These are phyloP conservation scores for Erodium maritimum DNA, from an alignment of 345 rosid species.

Conservation along the genomic window DNA sequence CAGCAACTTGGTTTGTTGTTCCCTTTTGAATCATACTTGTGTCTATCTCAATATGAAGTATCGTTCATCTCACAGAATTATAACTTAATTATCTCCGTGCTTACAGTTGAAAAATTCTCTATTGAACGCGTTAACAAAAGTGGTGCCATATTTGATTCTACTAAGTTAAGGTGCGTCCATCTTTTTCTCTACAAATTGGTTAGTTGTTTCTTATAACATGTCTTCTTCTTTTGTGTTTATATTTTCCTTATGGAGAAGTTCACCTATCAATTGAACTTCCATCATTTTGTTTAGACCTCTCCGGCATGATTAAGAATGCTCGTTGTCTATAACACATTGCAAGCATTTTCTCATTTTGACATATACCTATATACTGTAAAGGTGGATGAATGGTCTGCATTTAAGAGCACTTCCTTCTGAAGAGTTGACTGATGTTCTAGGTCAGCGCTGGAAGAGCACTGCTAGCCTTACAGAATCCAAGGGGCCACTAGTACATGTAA, in stretches of 20 bases:
- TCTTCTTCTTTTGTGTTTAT: no score
- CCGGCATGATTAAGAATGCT: no score
- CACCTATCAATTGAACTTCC: no score
- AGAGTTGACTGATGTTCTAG: constrained; percentile 48
- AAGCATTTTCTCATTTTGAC: not conserved
- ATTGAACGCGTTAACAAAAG: constrained; percentile 78
- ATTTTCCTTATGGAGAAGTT: no score
- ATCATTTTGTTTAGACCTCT: no score
- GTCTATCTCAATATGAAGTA: not conserved
- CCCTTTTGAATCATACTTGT: not conserved
- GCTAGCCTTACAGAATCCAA: constrained; percentile 50
- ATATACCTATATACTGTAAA: constrained; percentile 14
- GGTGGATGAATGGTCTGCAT: constrained; percentile 99
- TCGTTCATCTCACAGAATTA: not conserved
- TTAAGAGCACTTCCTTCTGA: constrained; percentile 56
- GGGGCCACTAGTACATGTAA: constrained; percentile 66
- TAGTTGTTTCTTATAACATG: no score
- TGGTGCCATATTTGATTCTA: constrained; percentile 78
- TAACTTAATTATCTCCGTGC: constrained; percentile 13
- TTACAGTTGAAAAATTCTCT: constrained; percentile 70
- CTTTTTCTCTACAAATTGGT: not conserved
- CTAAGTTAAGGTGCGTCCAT: constrained; percentile 61
- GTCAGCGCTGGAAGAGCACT: constrained; percentile 69
- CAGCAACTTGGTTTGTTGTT: constrained; percentile 59
- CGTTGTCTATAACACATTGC: no score